phyloP scores from a whole-genome alignment of 2,329 filamentous ascomycete genomes.

The Paraphaeosphaeria minitans region DNA sequence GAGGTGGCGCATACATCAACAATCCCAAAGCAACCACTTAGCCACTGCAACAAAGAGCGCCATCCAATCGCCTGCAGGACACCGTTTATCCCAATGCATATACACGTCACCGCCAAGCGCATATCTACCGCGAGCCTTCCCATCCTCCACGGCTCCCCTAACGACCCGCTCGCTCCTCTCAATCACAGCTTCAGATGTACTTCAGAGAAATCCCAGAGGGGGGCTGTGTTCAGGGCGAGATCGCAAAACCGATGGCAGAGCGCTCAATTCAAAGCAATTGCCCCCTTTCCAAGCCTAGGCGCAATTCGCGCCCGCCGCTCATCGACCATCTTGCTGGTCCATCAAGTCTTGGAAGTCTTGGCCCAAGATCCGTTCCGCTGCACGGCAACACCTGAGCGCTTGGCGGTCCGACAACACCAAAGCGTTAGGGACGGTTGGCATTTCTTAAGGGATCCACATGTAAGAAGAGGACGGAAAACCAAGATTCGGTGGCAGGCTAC shows the following conservation, averaged over 20 bases:
- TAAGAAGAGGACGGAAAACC: constrained; percentile 30
- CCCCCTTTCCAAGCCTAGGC: constrained; percentile 46
- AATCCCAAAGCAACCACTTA: background rate
- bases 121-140: background rate
- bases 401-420: constrained; percentile 37
- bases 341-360: constrained; percentile 35
- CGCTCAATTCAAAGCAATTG: constrained; percentile 18
- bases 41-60: background rate
- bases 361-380: constrained; percentile 35
- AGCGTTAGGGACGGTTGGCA: constrained; percentile 43
- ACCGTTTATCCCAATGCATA: background rate
- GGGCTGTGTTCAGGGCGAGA: constrained; percentile 33
- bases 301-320: constrained; percentile 28
- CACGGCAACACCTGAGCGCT: constrained; percentile 38
- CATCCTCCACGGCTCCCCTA: background rate
- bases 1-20: background rate
- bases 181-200: constrained; percentile 3
- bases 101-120: constrained; percentile 7
- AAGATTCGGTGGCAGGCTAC: constrained; percentile 28
- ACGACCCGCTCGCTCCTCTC: background rate
- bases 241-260: constrained; percentile 12
- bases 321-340: constrained; percentile 20
- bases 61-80: background rate
- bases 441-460: constrained; percentile 40
- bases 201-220: constrained; percentile 15